These are phyloP conservation scores for Mrakia hoshinonis DNA, from an alignment of 768 basidiomycete species.

Conservation along the genomic window DNA sequence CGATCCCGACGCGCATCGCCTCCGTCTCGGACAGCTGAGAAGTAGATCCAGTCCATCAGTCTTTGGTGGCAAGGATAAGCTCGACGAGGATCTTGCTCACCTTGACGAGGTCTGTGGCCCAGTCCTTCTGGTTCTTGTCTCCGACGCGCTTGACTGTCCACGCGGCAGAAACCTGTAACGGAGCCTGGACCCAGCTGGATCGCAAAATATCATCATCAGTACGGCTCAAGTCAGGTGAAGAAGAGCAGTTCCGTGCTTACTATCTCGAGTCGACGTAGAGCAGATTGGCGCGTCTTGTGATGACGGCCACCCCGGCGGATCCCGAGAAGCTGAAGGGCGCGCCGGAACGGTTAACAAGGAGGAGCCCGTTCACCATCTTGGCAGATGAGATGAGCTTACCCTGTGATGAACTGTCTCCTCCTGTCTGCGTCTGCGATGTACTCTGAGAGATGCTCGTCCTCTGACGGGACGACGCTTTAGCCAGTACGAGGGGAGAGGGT, in stretches of 20 bases:
- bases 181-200: slow-evolving; percentile 27
- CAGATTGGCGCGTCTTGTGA: not conserved
- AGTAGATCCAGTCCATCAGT: not conserved
- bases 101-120: slow-evolving; percentile 17
- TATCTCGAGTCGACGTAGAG: slow-evolving; percentile 27
- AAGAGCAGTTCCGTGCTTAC: no score
- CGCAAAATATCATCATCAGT: no score
- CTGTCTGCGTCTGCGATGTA: slow-evolving; percentile 11
- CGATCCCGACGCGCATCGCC: slow-evolving; percentile 15
- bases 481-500: not conserved
- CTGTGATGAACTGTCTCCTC: slow-evolving; percentile 24
- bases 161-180: slow-evolving; percentile 3
- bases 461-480: slow-evolving; percentile 23
- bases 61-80: not conserved
- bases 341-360: no score
- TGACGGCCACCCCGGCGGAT: slow-evolving; percentile 24
- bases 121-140: slow-evolving; percentile 13
- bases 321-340: slow-evolving; percentile 24
- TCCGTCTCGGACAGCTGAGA: not conserved
- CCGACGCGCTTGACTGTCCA: slow-evolving; percentile 28
- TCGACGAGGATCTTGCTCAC: not conserved
- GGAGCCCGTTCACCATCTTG: not conserved
- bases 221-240: no score
- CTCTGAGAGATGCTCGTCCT: slow-evolving; percentile 29
- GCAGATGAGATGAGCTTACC: not conserved